Base-by-base conservation (phyloP, 179 eudicot species). In the Drosera spatulata region DNA sequence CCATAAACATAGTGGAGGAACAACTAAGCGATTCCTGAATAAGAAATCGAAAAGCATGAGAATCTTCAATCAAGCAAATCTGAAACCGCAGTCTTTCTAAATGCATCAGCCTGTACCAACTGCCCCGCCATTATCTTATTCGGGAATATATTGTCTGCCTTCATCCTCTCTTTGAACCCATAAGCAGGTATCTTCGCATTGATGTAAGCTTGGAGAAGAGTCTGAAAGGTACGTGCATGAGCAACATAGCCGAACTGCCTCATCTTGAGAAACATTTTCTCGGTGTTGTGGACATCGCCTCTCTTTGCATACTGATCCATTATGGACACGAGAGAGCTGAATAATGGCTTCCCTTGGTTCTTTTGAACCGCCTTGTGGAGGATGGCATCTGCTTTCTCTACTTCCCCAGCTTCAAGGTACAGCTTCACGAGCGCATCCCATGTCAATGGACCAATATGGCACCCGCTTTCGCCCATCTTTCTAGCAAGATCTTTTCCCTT, bases 401-500 rank as follows among this genome's bases (percentile, higher is more conserved):
- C 76, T 62, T 94, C 95, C 9, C 97, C 99, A 5, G 81, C 86
- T 45, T 73, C 82, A n/a, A 74, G 73, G 45, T 94, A 87, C 14
- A 94, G 90, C 81, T 66, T 90, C 62, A 94, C 84, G 12, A 94
- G 66, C 0, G 83, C 80, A 46, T 94, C 91, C 95, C 95, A 94
- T 8, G 87, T 72, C 68, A 54, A 11, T 0, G 99, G 95, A 41
- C 96, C 94, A 42, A 85, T 69, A 4, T 9, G 54, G 64, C 78
- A 73, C 11, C 94, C 87, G 53, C 69, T 73, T 6, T 85, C 84
- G 14, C 72, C 84, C 94, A 94, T 90, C 46, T 66, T 76, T 58
- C 80, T 85, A 70, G 90, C 73, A 4, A 94, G 82, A 68, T 83
- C 85, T 67, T 85, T 87, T 54, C 96, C 97, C 73, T 94, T 77